A percentile compares a stretch with the other conserved stretches of the same genome.
Evolutionary conservation across 495 filamentous ascomycete species (phyloP).

Genomic region (Podospora didyma): DNA sequence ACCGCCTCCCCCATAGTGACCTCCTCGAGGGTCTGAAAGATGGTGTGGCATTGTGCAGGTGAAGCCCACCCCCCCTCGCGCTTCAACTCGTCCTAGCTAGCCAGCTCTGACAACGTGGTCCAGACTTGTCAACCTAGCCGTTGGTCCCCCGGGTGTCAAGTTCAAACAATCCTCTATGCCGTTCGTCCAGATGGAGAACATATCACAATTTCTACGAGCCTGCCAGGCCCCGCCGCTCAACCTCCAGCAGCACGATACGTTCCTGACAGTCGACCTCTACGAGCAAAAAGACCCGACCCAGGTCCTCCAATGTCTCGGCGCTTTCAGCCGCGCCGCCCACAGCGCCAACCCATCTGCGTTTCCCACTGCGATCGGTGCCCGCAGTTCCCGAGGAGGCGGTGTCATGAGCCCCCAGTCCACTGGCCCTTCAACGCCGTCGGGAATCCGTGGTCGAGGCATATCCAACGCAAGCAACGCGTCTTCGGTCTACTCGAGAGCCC

Average conservation of each 20-base stretch:
- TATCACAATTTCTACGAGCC: constrained; percentile 89
- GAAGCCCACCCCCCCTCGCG: constrained; percentile 25
- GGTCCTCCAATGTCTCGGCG: constrained; percentile 86
- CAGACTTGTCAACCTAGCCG: constrained; percentile 79
- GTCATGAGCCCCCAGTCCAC: constrained; percentile 68
- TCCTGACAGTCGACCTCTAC: constrained; percentile 95
- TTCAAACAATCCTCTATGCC: constrained; percentile 85
- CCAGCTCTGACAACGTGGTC: background rate
- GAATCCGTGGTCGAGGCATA: constrained; percentile 52
- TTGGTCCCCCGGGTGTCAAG: constrained; percentile 71
- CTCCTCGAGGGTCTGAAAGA: constrained; percentile 83
- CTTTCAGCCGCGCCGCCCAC: constrained; percentile 87
- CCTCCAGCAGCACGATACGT: constrained; percentile 89
- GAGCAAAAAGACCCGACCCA: constrained; percentile 96
- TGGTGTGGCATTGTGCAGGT: constrained; percentile 91
- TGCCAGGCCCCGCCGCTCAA: constrained; percentile 79
- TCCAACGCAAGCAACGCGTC: constrained; percentile 67
- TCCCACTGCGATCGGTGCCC: constrained; percentile 65
- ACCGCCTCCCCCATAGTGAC: constrained; percentile 66
- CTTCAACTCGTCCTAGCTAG: background rate
- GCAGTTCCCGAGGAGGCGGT: constrained; percentile 50
- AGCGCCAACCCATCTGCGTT: constrained; percentile 70
- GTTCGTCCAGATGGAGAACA: constrained; percentile 99
- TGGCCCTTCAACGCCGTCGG: constrained; percentile 48
- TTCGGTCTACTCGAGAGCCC: constrained; percentile 40